phyloP scores from a whole-genome alignment of 1,284 basidiomycete species.

The Apiotrichum laibachii region DNA sequence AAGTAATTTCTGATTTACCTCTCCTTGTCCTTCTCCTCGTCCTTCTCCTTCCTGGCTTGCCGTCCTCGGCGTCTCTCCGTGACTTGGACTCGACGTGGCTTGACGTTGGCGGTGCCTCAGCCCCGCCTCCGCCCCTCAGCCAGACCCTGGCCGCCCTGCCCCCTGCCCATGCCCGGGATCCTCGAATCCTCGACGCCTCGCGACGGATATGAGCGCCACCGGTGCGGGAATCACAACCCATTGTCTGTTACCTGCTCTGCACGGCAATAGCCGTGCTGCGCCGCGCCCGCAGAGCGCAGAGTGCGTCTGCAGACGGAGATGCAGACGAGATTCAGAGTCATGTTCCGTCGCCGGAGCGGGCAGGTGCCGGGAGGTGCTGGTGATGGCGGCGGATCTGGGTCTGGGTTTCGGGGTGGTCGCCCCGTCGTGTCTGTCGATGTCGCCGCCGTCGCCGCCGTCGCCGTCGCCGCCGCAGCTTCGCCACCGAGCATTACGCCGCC shows the following conservation, averaged over 20 bases:
- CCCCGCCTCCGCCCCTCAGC: no score
- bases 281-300: not conserved
- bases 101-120: no score
- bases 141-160: no score
- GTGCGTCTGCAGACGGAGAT: not conserved
- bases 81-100: no score
- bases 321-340: not conserved
- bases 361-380: no score
- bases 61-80: not conserved
- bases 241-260: not conserved
- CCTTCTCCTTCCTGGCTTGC: not conserved
- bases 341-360: not conserved
- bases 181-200: no score
- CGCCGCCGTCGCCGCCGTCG: not conserved
- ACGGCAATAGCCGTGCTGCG: not conserved
- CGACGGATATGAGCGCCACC: not conserved
- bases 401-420: no score
- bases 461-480: not conserved
- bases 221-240: not conserved
- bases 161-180: no score
- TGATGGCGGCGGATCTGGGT: no score
- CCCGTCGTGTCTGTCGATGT: not conserved
- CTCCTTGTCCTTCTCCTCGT: not conserved
- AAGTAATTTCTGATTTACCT: not conserved
- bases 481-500: not conserved